phyloP scores from a whole-genome alignment of 2,329 filamentous ascomycete genomes.

The Aureobasidium sp. region DNA sequence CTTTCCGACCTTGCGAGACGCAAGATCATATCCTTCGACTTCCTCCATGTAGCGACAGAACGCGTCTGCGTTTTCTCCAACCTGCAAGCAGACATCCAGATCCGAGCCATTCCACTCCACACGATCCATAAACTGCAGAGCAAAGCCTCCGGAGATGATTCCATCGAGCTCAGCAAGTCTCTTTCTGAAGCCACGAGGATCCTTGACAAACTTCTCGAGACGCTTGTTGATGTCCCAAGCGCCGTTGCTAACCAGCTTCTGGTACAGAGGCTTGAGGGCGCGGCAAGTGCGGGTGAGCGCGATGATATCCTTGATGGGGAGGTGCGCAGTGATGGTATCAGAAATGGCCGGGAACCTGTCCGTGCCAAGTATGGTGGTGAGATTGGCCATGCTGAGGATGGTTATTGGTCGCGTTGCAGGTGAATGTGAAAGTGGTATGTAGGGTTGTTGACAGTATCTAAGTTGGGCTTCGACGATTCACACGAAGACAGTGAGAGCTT shows the following conservation, averaged over 20 bases:
- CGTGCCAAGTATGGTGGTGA: not conserved
- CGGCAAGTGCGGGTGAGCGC: constrained; percentile 2
- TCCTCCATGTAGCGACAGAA: constrained; percentile 6
- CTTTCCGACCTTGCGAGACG: not conserved
- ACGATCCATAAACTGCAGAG: constrained; percentile 3
- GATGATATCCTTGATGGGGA: not conserved
- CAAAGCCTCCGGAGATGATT: constrained; percentile 10
- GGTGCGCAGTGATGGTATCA: not conserved
- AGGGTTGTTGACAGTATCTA: not conserved
- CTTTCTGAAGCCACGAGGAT: not conserved
- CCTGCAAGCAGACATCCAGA: constrained; percentile 5
- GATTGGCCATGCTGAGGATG: not conserved
- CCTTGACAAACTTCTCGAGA: not conserved
- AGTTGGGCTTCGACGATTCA: not conserved
- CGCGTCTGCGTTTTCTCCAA: not conserved
- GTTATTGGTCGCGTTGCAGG: not conserved
- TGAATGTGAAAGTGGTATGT: not conserved
- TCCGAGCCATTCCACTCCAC: not conserved
- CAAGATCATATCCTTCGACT: constrained; percentile 10
- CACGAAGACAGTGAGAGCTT: not conserved
- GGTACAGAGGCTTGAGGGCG: not conserved
- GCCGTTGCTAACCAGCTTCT: not conserved
- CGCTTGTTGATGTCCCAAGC: constrained; percentile 1
- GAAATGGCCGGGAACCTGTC: not conserved
- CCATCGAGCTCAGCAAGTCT: not conserved